phyloP scores from a whole-genome alignment of 148 eudicot species.

The Bassia scoparia region DNA sequence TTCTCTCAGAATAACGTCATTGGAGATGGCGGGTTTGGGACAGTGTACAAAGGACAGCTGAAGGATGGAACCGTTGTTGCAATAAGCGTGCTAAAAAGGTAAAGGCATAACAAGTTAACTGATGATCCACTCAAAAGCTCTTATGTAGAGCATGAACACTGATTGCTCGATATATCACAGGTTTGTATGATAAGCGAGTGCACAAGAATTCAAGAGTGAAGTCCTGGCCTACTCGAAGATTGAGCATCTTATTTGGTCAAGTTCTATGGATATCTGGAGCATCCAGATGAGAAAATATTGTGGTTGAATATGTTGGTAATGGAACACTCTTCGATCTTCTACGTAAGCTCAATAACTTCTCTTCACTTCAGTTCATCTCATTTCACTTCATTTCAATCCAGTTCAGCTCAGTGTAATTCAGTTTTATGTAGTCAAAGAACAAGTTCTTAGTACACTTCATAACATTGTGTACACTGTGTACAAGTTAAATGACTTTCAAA shows the following conservation, averaged over 20 bases:
- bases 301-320: constrained; percentile 66
- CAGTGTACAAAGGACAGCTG: constrained; percentile 59
- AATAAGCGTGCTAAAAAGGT: constrained; percentile 64
- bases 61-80: constrained; percentile 61
- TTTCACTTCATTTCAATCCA: no score
- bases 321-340: constrained; percentile 67
- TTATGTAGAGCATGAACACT: not conserved
- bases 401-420: no score
- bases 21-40: constrained; percentile 73
- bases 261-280: constrained; percentile 61
- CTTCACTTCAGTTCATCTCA: no score
- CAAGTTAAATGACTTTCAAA: not conserved
- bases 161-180: constrained; percentile 36
- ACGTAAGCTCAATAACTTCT: constrained; percentile 46
- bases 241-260: constrained; percentile 67
- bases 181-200: constrained; percentile 26
- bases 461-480: not conserved
- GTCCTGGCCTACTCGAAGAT: constrained; percentile 56
- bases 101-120: constrained; percentile 1
- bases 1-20: constrained; percentile 47
- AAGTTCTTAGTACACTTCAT: no score
- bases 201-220: constrained; percentile 61
- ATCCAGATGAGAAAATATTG: constrained; percentile 54
- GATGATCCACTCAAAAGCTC: not conserved
- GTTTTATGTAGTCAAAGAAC: no score